phyloP scores from a whole-genome alignment of 2,329 filamentous ascomycete species.

The Colletotrichum sp. region DNA sequence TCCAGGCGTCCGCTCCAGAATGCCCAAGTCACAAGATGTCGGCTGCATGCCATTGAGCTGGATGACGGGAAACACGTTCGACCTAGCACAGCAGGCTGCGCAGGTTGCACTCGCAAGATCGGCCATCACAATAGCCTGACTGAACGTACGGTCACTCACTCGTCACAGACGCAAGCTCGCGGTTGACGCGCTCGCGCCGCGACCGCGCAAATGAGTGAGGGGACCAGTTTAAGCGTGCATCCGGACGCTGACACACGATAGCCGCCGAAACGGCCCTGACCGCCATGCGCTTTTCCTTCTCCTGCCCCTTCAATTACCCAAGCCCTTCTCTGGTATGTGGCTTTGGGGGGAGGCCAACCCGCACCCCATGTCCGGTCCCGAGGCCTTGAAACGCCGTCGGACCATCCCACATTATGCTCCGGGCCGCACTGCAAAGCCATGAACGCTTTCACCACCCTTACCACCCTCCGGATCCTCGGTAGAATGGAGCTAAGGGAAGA shows the following conservation, averaged over 20 bases:
- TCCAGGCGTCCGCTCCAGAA: background rate
- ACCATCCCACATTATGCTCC: constrained; percentile 7
- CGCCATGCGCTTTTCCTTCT: background rate
- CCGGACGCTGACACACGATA: background rate
- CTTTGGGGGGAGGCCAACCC: background rate
- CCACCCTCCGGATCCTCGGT: background rate
- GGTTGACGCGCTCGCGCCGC: background rate
- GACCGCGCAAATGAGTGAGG: background rate
- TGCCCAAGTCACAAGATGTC: constrained; percentile 15
- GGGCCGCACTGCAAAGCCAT: constrained; percentile 1
- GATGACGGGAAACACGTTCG: background rate
- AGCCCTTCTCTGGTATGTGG: background rate
- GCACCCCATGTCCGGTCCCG: background rate
- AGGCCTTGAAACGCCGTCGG: constrained; percentile 11
- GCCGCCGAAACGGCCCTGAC: background rate
- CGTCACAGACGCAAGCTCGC: background rate
- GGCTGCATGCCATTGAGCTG: background rate
- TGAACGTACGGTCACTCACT: background rate
- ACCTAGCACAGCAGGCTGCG: background rate
- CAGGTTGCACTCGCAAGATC: background rate
- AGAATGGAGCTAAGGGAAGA: background rate
- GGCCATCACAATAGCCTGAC: background rate
- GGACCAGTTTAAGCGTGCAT: background rate
- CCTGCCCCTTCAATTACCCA: background rate
- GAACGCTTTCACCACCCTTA: background rate